Percentiles rank a stretch among this genome's conserved stretches.
Evolutionary conservation across 768 basidiomycete genomes (phyloP).

Genomic region (Boletus sp.): DNA sequence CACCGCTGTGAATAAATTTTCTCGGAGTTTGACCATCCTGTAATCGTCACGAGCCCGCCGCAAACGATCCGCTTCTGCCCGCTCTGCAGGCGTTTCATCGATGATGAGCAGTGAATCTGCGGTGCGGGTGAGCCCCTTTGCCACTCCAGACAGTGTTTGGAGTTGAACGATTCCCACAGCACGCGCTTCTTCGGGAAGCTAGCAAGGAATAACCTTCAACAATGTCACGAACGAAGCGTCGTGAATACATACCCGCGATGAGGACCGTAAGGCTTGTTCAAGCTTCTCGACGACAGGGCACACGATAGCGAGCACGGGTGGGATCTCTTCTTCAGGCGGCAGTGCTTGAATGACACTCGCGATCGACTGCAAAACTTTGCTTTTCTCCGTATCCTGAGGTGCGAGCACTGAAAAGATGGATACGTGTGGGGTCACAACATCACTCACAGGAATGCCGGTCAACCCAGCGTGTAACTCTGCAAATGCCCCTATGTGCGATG

Average conservation of each 20-base stretch:
- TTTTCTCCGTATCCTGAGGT: conserved; percentile 73
- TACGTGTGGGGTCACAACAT: background rate
- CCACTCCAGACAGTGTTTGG: conserved; percentile 78
- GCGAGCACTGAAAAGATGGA: background rate
- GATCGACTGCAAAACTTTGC: conserved; percentile 89
- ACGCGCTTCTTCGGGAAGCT: conserved; percentile 76
- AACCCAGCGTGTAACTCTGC: conserved; percentile 78
- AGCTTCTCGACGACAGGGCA: conserved; percentile 71
- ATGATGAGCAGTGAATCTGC: conserved; percentile 63
- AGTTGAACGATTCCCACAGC: conserved; percentile 65
- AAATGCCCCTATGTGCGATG: conserved; percentile 81
- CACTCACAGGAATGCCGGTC: conserved; percentile 65
- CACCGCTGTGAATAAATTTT: conserved; percentile 60
- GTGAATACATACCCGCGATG: conserved; percentile 43
- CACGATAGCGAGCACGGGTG: conserved; percentile 76
- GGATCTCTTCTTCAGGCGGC: conserved; percentile 71
- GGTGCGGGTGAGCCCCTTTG: conserved; percentile 79
- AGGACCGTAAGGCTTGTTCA: conserved; percentile 54
- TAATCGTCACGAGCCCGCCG: conserved; percentile 61
- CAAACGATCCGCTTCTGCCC: conserved; percentile 52
- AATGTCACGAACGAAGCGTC: background rate
- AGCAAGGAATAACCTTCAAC: background rate
- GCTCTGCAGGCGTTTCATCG: conserved; percentile 52
- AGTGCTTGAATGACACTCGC: conserved; percentile 92
- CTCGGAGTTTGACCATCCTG: conserved; percentile 59